Evolutionary conservation across 1,139 yeast genomes (phyloP).

Genomic region (Chernovozyma aurita): DNA sequence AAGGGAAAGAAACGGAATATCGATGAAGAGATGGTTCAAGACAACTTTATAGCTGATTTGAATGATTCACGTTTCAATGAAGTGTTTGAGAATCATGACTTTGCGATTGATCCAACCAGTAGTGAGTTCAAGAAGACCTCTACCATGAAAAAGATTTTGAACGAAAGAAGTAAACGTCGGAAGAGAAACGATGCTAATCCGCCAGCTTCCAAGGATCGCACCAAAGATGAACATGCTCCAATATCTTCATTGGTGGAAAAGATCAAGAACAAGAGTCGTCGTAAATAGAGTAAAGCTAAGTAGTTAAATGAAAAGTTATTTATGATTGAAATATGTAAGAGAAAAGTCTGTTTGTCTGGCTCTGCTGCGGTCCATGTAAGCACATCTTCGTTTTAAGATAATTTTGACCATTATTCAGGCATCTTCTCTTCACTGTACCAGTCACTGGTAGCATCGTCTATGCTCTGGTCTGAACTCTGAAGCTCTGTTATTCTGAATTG

Average conservation of each 20-base stretch:
- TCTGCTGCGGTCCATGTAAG: no score
- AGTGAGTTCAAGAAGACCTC: conserved; percentile 85
- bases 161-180: conserved; percentile 64
- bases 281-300: no score
- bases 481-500: no score
- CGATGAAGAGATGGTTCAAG: conserved; percentile 42
- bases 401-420: no score
- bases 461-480: no score
- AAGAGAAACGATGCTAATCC: conserved; percentile 10
- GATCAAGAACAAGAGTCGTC: conserved; percentile 24
- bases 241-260: conserved; percentile 31
- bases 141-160: conserved; percentile 78
- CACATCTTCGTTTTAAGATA: no score
- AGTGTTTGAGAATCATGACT: conserved; percentile 82
- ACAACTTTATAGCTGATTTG: conserved; percentile 64
- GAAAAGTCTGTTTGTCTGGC: no score
- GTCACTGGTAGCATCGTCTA: no score
- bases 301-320: no score
- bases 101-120: conserved; percentile 86
- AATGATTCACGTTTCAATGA: conserved; percentile 86
- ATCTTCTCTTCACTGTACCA: no score
- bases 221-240: conserved; percentile 11
- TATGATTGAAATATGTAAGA: no score
- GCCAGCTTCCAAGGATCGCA: conserved; percentile 1
- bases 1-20: conserved; percentile 38